Conservation (phyloP, 2,329 filamentous ascomycete species). For the Neofusicoccum sp. region DNA sequence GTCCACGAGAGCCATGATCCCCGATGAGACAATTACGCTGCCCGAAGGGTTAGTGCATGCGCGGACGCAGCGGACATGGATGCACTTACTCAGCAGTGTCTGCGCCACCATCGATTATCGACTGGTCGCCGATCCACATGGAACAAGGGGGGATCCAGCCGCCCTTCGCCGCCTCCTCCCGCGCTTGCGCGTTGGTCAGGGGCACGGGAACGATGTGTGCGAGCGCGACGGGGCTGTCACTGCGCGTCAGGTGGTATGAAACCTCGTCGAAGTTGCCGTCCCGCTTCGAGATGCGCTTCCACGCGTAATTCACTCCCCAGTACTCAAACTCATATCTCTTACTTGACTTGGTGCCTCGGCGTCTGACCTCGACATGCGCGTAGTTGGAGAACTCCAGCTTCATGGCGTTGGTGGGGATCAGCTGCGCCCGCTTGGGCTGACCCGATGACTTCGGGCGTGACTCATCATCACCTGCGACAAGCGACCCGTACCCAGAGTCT, state of each 20-base stretch:
- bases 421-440: slow-evolving; percentile 38
- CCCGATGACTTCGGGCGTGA: slow-evolving; percentile 37
- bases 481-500: slow-evolving; percentile 62
- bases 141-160: slow-evolving; percentile 90
- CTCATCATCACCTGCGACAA: slow-evolving; percentile 32
- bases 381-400: slow-evolving; percentile 98
- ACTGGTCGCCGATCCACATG: slow-evolving; percentile 83
- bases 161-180: slow-evolving; percentile 74
- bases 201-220: slow-evolving; percentile 86
- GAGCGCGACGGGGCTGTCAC: slow-evolving; percentile 63
- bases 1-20: slow-evolving; percentile 84
- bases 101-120: slow-evolving; percentile 67
- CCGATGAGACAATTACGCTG: slow-evolving; percentile 88
- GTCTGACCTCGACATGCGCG: slow-evolving; percentile 81
- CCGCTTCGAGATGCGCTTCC: slow-evolving; percentile 74
- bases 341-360: slow-evolving; percentile 64
- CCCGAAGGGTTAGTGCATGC: slow-evolving; percentile 6
- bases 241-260: slow-evolving; percentile 78
- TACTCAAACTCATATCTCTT: slow-evolving; percentile 92
- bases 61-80: slow-evolving; percentile 15
- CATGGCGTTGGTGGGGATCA: slow-evolving; percentile 71
- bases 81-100: slow-evolving; percentile 83
- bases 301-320: slow-evolving; percentile 84
- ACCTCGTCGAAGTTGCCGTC: slow-evolving; percentile 65
- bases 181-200: slow-evolving; percentile 69